Evolutionary conservation across 208 protist species (phyloP).

Genomic region (Wallacemonas sp.): DNA sequence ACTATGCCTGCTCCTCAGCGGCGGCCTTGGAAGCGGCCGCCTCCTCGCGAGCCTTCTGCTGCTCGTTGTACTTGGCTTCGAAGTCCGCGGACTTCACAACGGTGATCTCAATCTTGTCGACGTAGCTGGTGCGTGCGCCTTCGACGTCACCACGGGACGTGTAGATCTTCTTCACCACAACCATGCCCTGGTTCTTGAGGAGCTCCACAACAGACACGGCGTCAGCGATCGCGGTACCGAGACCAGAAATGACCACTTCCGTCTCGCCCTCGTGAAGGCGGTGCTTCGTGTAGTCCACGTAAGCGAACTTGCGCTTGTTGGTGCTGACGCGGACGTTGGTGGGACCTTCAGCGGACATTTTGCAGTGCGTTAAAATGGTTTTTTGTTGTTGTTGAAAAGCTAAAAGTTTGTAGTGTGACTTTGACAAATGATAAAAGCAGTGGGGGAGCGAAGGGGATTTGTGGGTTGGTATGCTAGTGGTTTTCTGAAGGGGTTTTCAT

Average conservation of each 20-base stretch:
- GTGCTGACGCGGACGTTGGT: conserved; percentile 77
- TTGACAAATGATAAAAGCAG: too few relatives aligned
- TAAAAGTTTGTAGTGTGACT: too few relatives aligned
- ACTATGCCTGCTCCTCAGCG: conserved; percentile 10
- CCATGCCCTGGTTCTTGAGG: conserved; percentile 84
- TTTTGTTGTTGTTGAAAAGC: too few relatives aligned
- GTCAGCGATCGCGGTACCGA: conserved; percentile 82
- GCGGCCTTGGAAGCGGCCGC: conserved; percentile 24
- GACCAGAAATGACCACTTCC: conserved; percentile 74
- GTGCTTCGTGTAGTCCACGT: conserved; percentile 85
- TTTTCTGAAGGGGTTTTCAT: too few relatives aligned
- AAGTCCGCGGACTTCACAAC: conserved; percentile 80
- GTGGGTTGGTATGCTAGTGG: too few relatives aligned
- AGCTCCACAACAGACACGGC: conserved; percentile 88
- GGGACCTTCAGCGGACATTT: conserved; percentile 35
- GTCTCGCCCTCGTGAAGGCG: conserved; percentile 71
- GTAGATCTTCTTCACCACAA: conserved; percentile 79
- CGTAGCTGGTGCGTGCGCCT: conserved; percentile 48
- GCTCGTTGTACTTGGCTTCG: conserved; percentile 75
- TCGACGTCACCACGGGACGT: conserved; percentile 78
- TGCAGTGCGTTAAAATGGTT: conserved; percentile 14
- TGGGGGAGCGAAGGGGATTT: too few relatives aligned
- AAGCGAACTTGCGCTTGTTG: conserved; percentile 79
- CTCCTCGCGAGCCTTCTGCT: conserved; percentile 61
- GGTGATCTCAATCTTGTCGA: conserved; percentile 83